Base-by-base conservation (phyloP, 345 rosid species). In the Bretschneidera sinensis region DNA sequence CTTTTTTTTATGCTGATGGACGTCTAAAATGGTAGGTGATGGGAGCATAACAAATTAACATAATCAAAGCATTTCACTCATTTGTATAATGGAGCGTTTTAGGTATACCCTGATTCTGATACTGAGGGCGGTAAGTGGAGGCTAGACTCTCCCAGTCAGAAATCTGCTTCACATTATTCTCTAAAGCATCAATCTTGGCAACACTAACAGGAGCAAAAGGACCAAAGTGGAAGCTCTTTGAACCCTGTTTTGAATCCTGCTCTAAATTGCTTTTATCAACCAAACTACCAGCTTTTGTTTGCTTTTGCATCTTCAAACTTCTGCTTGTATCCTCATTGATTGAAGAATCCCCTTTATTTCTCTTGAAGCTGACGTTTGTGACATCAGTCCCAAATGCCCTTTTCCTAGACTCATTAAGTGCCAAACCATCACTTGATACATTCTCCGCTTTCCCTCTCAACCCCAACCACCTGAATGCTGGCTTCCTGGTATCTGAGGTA, bases 381-480 rank as follows among this genome's bases (percentile, higher is more conserved):
- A 91, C 31, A 64, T 91, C 98, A 70, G 87, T 74, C 48, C 96
- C 98, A 52, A 91, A 91, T 35, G 22, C 43, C 73, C 98, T 86
- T 68, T 83, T 91, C 57, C 65, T 80, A 21, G 92, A 59, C 54
- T 80, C 87, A 0, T 62, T 24, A 31, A 61, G 69, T 62, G 55
- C 52, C 55, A 72, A 48, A 57, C 75, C 69, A 54, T 53, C 68
- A 48, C 65, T 70, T 43, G 76, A 68, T 47, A 66, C 74, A 55
- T 54, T 71, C 50, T 71, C 75, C 45, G 75, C 66, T 55, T 77
- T 83, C 49, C 80, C 84, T 50, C 60, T 74, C 60, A 77, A 71
- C 52, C 95, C 96, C 69, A 92, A 55, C 98, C 98, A 92, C 71
- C 86, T 86, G 73, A 83, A 92, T 39, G 96, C 96, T 58, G 92